Evolutionary conservation across 768 basidiomycete species (phyloP).

Genomic region (Rhizopogon sp.): DNA sequence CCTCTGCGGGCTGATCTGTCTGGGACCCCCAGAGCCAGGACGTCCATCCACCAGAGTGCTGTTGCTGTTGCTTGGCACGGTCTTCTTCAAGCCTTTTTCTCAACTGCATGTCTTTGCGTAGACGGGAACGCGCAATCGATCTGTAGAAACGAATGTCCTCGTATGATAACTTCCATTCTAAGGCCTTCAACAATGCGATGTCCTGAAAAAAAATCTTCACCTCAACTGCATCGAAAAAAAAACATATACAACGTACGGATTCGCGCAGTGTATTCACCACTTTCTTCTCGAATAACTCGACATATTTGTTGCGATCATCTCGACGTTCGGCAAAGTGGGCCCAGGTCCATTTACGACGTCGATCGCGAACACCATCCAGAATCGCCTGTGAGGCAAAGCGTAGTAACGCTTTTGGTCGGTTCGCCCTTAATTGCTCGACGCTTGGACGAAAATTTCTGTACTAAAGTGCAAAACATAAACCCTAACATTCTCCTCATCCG

Average conservation of each 20-base stretch:
- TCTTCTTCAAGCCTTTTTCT: constrained; percentile 64
- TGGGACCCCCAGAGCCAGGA: constrained; percentile 79
- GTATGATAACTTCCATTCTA: constrained; percentile 84
- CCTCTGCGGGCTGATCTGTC: constrained; percentile 35
- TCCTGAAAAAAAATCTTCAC: constrained; percentile 36
- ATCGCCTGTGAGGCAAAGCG: constrained; percentile 80
- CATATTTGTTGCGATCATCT: constrained; percentile 82
- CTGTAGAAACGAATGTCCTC: constrained; percentile 97
- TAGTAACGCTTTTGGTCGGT: constrained; percentile 63
- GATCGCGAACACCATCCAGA: constrained; percentile 76
- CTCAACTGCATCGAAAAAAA: neutral
- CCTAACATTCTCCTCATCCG: neutral
- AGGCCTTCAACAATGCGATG: constrained; percentile 41
- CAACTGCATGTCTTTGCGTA: constrained; percentile 79
- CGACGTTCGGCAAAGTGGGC: constrained; percentile 81
- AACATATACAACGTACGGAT: constrained; percentile 38
- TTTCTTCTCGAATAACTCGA: constrained; percentile 79
- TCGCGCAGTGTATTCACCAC: constrained; percentile 47
- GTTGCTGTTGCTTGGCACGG: constrained; percentile 48
- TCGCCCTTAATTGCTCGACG: constrained; percentile 52
- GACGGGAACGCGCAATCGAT: constrained; percentile 84
- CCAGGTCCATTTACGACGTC: constrained; percentile 88
- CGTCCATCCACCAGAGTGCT: constrained; percentile 52
- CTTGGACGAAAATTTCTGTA: constrained; percentile 80
- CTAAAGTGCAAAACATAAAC: constrained; percentile 22